These are phyloP conservation scores for Candida quercuum DNA, from an alignment of 805 yeast genomes.

Conservation along the genomic window DNA sequence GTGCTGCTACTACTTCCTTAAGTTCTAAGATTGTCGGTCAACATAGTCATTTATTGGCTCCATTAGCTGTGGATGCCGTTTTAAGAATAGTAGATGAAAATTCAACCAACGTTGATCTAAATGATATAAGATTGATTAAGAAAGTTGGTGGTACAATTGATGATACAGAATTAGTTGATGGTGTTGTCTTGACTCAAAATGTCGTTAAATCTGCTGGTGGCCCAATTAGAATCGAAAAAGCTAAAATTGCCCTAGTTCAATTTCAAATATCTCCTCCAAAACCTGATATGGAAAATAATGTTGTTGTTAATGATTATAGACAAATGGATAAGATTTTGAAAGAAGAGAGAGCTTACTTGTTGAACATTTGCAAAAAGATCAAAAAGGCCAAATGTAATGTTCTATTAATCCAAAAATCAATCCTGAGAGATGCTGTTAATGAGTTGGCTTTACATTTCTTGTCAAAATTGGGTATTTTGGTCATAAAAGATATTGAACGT, in stretches of 20 bases:
- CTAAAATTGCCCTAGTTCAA: conserved; percentile 79
- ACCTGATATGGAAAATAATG: conserved; percentile 92
- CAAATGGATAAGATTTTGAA: conserved; percentile 98
- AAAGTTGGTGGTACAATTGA: conserved; percentile 98
- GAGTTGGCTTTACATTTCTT: conserved; percentile 92
- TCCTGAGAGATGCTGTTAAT: conserved; percentile 81
- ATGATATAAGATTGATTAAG: conserved; percentile 83
- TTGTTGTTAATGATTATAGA: conserved; percentile 95
- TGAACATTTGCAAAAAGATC: conserved; percentile 92
- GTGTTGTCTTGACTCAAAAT: conserved; percentile 88
- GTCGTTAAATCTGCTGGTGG: conserved; percentile 92
- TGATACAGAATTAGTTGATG: conserved; percentile 88
- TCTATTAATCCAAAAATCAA: conserved; percentile 91
- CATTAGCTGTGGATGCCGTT: conserved; percentile 92
- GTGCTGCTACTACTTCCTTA: conserved; percentile 92
- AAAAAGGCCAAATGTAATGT: conserved; percentile 90
- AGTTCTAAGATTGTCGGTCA: conserved; percentile 95
- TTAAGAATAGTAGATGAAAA: conserved; percentile 62
- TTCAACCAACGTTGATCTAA: conserved; percentile 72
- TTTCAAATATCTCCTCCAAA: conserved; percentile 94
- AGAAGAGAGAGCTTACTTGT: conserved; percentile 93
- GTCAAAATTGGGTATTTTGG: conserved; percentile 89
- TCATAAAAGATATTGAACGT: conserved; percentile 93
- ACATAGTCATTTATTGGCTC: conserved; percentile 79
- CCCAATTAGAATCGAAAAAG: conserved; percentile 91